Conservation (phyloP, 495 filamentous ascomycete species). For the Rostrohypoxylon terebratum region DNA sequence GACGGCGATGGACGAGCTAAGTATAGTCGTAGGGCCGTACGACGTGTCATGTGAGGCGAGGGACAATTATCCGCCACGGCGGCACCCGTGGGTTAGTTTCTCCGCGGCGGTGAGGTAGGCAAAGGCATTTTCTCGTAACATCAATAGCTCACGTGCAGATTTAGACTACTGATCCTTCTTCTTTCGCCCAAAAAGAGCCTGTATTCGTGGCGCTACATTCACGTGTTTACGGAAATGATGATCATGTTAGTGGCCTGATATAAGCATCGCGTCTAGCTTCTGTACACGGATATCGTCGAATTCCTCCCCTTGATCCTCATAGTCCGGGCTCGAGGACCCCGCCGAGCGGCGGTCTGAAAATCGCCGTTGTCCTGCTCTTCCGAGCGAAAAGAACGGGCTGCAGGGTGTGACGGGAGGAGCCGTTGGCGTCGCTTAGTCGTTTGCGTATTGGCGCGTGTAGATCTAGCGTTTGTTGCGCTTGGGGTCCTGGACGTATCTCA, state of each 20-base stretch:
- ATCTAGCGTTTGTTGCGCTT: not conserved
- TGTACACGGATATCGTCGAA: not conserved
- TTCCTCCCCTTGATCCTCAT: not conserved
- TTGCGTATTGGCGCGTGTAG: not conserved
- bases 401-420: not conserved
- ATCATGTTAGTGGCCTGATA: not conserved
- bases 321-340: not conserved
- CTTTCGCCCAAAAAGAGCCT: not conserved
- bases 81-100: not conserved
- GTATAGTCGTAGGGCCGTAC: not conserved
- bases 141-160: not conserved
- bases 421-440: not conserved
- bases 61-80: not conserved
- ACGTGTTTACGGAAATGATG: not conserved
- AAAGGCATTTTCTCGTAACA: not conserved
- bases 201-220: not conserved
- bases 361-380: not conserved
- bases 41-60: constrained; percentile 14
- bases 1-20: constrained; percentile 1
- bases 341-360: not conserved
- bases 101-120: not conserved
- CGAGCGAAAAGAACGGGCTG: not conserved
- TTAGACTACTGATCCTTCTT: not conserved
- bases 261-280: not conserved
- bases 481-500: not conserved